Evolutionary conservation across 768 basidiomycete genomes (phyloP), one percentile per base, ranked within the genome.

Genomic region (Obba rivulosa): DNA sequence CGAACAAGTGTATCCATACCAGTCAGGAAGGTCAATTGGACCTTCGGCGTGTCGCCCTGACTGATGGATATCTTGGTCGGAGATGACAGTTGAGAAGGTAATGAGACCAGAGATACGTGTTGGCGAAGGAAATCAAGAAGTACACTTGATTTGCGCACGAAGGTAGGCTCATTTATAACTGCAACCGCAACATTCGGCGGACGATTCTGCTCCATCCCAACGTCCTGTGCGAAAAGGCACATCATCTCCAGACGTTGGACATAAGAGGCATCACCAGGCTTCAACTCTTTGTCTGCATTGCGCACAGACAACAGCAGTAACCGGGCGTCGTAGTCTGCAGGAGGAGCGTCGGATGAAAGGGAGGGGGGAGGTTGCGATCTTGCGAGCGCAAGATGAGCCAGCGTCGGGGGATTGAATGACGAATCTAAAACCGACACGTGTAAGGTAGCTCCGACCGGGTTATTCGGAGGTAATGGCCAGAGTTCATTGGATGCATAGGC

Each of bases 321-420:
- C 44, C 75, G 81, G 1, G 89, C 85, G 48, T 90, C 84, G 58
- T 85, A 91, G 38, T 75, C 70, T 21, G 48, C 45, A 8, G 38
- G 20, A 16, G 54, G 34, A 14, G 53, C 38, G 23, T 54, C 34
- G 24, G 49, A 22, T 4, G 54, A 11, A 18, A 52, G n/a, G 17
- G 49, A 49, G 20, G 54, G 41, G 31, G 62, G 57, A 24, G 46
- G 56, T 8, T 42, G 48, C 3, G 75, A 67, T 49, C 77, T 79
- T 22, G 81, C 81, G 41, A 97, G 80, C 2, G 86, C 84, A 45
- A 85, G 73, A 64, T 97, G 93, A 0, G 93, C 90, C 20, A 77
- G 63, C 2, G 90, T 92, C 1, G 94, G 94, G 3, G 93, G 93
- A 59, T 97, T 95, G 69, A 90, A 97, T 1, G 91, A 93, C 1